A percentile compares a stretch with the other conserved stretches of the same genome.
These are phyloP conservation scores for Citrus maxima DNA, from an alignment of 345 rosid species.

Conservation along the genomic window DNA sequence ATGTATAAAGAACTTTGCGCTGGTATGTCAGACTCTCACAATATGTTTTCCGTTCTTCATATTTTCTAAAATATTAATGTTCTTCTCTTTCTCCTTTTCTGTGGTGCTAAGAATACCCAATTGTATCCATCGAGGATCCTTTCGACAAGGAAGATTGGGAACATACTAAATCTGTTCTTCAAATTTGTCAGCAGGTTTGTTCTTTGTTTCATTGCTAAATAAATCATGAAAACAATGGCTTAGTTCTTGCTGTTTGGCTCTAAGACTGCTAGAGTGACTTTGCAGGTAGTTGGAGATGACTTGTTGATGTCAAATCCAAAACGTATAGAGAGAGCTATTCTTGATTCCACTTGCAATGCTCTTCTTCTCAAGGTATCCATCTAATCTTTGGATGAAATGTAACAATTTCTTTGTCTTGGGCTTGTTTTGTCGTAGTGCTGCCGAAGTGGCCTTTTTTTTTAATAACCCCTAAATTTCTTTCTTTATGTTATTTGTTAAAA, in stretches of 20 bases:
- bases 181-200: conserved; percentile 96
- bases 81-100: conserved; percentile 15
- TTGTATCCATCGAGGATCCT: conserved; percentile 92
- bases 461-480: background rate
- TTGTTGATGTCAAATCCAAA: conserved; percentile 84
- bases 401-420: background rate
- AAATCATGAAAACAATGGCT: background rate
- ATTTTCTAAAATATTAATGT: conserved; percentile 6
- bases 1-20: conserved; percentile 81
- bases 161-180: conserved; percentile 73
- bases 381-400: conserved; percentile 7
- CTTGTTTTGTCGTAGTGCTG: background rate
- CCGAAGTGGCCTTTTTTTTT: background rate
- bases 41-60: conserved; percentile 7
- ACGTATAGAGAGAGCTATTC: conserved; percentile 76
- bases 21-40: conserved; percentile 42
- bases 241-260: background rate
- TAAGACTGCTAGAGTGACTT: conserved; percentile 10
- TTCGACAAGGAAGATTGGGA: conserved; percentile 99
- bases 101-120: conserved; percentile 63
- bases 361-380: conserved; percentile 84
- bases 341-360: conserved; percentile 80
- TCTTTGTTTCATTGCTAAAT: conserved; percentile 13
- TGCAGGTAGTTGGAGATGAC: conserved; percentile 91
- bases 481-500: background rate